Base-by-base conservation (phyloP, 2,329 filamentous ascomycete species). In the Shiraia sp. region DNA sequence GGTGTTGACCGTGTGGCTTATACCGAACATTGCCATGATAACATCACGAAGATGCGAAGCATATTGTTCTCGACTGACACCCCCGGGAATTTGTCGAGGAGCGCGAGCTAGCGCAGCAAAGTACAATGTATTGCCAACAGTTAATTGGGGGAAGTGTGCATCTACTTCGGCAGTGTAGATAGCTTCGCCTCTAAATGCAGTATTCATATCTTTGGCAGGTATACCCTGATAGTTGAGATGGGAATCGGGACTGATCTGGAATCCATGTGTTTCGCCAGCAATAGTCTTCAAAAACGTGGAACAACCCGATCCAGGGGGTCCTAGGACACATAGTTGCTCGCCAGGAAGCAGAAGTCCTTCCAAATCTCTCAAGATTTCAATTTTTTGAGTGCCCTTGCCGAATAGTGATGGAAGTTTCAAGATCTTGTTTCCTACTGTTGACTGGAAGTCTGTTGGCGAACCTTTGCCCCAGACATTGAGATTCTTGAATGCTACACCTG, bases 161-260 rank as follows among this genome's bases (percentile, higher is more conserved):
- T 93, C 89, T 19, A 88, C 83, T 63, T 92, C 88, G 41, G 87
- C 87, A 0, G 86, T 90, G 69, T 92, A 93, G 62, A 92, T 90
- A 46, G 86, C 86, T 71, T 93, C 88, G 49, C 89, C 88, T 27
- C 86, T 83, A 69, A 90, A 90, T 37, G 78, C 73, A 2, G 80
- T 81, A 66, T 87, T 81, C 86, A 93, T 91, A 56, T 87, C 80
- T 59, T 86, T 72, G 45, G 86, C 78, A 1, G 80, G 71, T 58
- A 88, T 77, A 47, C 83, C 86, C 63, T 92, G 85, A 63, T 93
- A 95, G 70, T 93, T 90, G 62, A 95, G 80, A 49, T 88, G 83
- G 0, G 86, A 84, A 10, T 77, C 72, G 1, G 85, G 73, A 38
- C 87, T 85, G 15, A 92, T 75, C 57, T 79, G 82, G 52, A 93